These are phyloP conservation scores for Ogataea paradorogensis DNA, from an alignment of 805 yeast genomes.

Conservation along the genomic window DNA sequence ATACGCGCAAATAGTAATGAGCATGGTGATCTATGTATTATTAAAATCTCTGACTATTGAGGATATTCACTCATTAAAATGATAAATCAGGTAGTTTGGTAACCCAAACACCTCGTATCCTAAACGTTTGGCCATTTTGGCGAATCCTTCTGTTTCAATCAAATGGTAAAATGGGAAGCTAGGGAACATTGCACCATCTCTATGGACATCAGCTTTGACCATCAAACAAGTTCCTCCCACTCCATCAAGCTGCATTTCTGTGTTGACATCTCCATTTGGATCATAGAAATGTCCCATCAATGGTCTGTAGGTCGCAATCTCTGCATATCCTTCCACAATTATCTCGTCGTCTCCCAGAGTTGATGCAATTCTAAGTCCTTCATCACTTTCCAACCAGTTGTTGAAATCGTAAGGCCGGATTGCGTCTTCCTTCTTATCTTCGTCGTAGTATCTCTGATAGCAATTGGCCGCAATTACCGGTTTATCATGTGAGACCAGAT, in stretches of 20 bases:
- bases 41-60: neutral
- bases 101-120: constrained; percentile 90
- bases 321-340: constrained; percentile 90
- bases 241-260: constrained; percentile 88
- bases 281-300: constrained; percentile 89
- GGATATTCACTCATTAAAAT: constrained; percentile 63
- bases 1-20: too few relatives aligned
- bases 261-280: constrained; percentile 54
- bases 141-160: constrained; percentile 97
- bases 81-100: constrained; percentile 92
- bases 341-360: constrained; percentile 83
- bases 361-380: constrained; percentile 72
- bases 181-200: constrained; percentile 99
- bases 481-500: constrained; percentile 78
- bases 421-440: constrained; percentile 46
- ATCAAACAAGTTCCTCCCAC: constrained; percentile 97
- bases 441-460: constrained; percentile 75
- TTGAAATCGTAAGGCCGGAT: constrained; percentile 93
- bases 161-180: constrained; percentile 95
- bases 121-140: constrained; percentile 93
- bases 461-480: constrained; percentile 92
- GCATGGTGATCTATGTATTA: neutral
- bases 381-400: constrained; percentile 89
- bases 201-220: constrained; percentile 96
- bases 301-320: constrained; percentile 90